Evolutionary conservation across 305 asterid species (phyloP).

Genomic region (Solanum hybrid): DNA sequence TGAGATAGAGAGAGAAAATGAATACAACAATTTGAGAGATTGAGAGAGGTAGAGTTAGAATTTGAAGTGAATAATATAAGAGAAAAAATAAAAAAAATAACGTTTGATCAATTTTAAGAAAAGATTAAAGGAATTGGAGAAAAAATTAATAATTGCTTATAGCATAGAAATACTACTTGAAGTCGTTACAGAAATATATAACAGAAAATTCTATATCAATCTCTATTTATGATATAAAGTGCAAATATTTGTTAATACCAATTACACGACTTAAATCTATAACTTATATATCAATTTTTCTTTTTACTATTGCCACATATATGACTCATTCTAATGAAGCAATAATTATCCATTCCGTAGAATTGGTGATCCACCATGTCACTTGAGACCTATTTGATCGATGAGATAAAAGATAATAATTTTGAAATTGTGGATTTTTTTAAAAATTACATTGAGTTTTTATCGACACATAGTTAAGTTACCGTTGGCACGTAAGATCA

Average conservation of each 20-base stretch:
- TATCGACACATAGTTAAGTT: neutral
- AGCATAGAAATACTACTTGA: neutral
- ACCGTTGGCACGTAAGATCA: neutral
- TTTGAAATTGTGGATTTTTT: rapidly evolving
- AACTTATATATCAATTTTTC: neutral
- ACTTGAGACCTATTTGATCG: neutral
- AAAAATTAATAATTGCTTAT: neutral
- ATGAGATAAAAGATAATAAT: neutral
- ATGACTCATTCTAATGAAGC: neutral
- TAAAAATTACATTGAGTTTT: neutral
- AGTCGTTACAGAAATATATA: neutral
- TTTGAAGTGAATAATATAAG: neutral
- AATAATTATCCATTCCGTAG: neutral
- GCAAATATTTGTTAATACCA: neutral
- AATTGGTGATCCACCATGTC: neutral
- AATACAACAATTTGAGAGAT: neutral
- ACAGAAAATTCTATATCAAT: neutral
- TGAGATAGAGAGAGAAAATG: too few species aligned
- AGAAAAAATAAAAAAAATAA: too few species aligned
- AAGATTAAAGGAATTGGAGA: too few species aligned
- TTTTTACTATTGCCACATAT: neutral
- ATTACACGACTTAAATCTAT: rapidly evolving
- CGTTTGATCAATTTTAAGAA: too few species aligned
- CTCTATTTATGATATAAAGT: neutral
- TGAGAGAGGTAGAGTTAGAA: neutral